A percentile compares a stretch with the other conserved stretches of the same genome.
Evolutionary conservation across 2,329 filamentous ascomycete genomes (phyloP).

Genomic region (Zymoseptoria ardabiliae): DNA sequence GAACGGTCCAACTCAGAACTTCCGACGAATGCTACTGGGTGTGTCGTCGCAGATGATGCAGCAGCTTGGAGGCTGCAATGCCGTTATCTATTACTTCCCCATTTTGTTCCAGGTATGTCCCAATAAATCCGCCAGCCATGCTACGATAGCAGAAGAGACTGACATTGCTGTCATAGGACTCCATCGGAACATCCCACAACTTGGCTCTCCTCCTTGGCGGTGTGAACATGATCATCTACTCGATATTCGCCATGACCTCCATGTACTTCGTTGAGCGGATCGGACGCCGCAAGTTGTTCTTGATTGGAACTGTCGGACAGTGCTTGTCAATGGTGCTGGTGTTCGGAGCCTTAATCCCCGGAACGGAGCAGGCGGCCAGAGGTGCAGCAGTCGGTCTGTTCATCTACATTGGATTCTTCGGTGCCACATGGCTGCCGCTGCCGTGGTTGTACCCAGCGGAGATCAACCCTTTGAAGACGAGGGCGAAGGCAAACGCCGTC

Average conservation of each 20-base stretch:
- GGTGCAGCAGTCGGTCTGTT: slow-evolving; percentile 57
- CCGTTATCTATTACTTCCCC: slow-evolving; percentile 40
- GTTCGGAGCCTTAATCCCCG: slow-evolving; percentile 37
- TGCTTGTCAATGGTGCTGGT: slow-evolving; percentile 46
- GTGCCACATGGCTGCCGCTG: slow-evolving; percentile 42
- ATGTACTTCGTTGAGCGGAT: slow-evolving; percentile 61
- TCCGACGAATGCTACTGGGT: slow-evolving; percentile 57
- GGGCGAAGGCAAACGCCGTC: slow-evolving; percentile 48
- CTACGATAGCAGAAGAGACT: neutral
- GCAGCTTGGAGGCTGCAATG: slow-evolving; percentile 49
- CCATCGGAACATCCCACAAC: slow-evolving; percentile 43
- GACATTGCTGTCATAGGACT: slow-evolving; percentile 30
- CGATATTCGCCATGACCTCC: slow-evolving; percentile 50
- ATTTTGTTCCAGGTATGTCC: slow-evolving; percentile 25
- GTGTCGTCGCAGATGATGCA: slow-evolving; percentile 55
- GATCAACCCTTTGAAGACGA: slow-evolving; percentile 42
- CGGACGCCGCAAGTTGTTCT: slow-evolving; percentile 40
- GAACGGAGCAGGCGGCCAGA: slow-evolving; percentile 31
- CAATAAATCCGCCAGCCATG: neutral
- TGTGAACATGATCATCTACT: slow-evolving; percentile 49
- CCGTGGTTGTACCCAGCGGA: slow-evolving; percentile 29
- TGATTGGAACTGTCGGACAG: slow-evolving; percentile 44
- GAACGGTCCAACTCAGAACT: slow-evolving; percentile 57
- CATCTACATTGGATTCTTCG: slow-evolving; percentile 63
- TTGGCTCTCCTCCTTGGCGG: slow-evolving; percentile 39